A percentile compares a stretch with the other conserved stretches of the same genome.
Evolutionary conservation across 495 filamentous ascomycete genomes (phyloP).

Genomic region (Staphylotrichum longicolle): DNA sequence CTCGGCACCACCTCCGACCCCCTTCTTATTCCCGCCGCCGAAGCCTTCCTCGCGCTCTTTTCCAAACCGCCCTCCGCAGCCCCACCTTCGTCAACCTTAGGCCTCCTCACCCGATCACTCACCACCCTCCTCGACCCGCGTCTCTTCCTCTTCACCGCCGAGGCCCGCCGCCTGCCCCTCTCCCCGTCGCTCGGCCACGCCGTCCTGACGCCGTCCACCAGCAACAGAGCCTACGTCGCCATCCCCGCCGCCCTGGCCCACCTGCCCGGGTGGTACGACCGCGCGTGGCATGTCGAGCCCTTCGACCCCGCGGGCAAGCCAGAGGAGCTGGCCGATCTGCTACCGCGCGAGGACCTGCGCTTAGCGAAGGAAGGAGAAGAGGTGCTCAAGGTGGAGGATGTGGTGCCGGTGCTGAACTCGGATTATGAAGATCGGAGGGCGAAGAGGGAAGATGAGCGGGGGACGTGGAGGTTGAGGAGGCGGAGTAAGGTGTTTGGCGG

Average conservation of each 20-base stretch:
- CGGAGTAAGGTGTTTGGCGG: constrained; percentile 17
- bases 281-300: constrained; percentile 28
- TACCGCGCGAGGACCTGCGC: not conserved
- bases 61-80: not conserved
- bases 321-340: not conserved
- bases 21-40: constrained; percentile 4
- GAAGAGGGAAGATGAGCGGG: constrained; percentile 1
- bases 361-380: not conserved
- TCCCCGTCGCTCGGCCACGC: not conserved
- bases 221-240: constrained; percentile 23
- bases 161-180: constrained; percentile 13
- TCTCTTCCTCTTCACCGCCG: constrained; percentile 9
- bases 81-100: not conserved
- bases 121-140: constrained; percentile 25
- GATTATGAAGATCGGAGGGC: constrained; percentile 21
- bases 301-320: constrained; percentile 21
- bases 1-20: constrained; percentile 4
- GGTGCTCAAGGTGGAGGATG: constrained; percentile 16
- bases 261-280: constrained; percentile 15
- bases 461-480: constrained; percentile 19
- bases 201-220: constrained; percentile 7
- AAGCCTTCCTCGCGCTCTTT: constrained; percentile 17
- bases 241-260: constrained; percentile 21
- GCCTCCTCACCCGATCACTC: not conserved
- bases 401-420: constrained; percentile 20